A percentile compares a stretch with the other conserved stretches of the same genome.
phyloP scores from a whole-genome alignment of 306 rosid species.

The Nissolia schottii region DNA sequence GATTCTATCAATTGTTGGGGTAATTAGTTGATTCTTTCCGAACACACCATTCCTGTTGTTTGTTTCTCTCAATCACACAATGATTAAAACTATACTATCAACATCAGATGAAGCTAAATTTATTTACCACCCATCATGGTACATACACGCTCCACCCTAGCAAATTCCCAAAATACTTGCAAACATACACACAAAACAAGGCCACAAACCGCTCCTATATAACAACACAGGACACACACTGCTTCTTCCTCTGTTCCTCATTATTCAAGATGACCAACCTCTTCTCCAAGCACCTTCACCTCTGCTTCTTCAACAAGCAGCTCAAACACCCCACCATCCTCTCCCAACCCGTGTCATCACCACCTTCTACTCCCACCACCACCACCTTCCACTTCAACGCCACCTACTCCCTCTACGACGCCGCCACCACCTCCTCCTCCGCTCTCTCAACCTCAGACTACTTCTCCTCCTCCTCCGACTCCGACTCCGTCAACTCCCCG shows the following conservation, averaged over 20 bases:
- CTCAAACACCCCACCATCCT: constrained; percentile 51
- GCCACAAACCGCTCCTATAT: background rate
- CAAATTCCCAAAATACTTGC: background rate
- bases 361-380: background rate
- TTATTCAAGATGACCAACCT: constrained; percentile 40
- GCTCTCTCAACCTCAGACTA: constrained; percentile 25
- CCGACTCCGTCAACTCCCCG: constrained; percentile 33
- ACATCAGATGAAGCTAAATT: constrained; percentile 1
- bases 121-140: background rate
- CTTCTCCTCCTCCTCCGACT: constrained; percentile 35
- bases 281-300: constrained; percentile 49
- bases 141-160: background rate
- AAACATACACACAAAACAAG: too few relatives aligned
- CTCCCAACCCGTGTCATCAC: constrained; percentile 23
- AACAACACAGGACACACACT: background rate
- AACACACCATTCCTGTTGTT: constrained; percentile 8
- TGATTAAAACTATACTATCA: constrained; percentile 7
- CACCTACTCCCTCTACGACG: constrained; percentile 15
- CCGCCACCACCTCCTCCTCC: background rate
- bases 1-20: too few relatives aligned
- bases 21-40: too few relatives aligned
- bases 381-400: constrained; percentile 17
- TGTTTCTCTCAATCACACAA: background rate
- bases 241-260: background rate
- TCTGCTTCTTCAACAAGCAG: constrained; percentile 72